A percentile compares a stretch with the other conserved stretches of the same genome.
Conservation (phyloP, 495 filamentous ascomycete species). For the Pseudoneurospora amorphoporcata region DNA sequence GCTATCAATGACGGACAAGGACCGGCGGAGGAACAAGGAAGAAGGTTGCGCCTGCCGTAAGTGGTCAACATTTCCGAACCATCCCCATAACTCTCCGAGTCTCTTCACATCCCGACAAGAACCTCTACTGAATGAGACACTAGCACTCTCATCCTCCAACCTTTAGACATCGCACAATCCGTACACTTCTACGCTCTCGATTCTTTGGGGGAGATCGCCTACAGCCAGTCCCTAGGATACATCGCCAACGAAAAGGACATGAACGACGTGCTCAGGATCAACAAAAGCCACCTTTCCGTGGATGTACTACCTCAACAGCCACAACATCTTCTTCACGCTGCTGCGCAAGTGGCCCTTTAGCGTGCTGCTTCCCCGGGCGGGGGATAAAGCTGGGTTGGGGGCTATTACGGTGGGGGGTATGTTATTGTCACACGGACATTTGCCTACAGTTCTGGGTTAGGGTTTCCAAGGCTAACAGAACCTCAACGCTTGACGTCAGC, state of each 20-base stretch:
- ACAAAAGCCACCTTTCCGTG: constrained; percentile 40
- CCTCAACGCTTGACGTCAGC: too few relatives aligned
- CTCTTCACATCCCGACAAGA: not conserved
- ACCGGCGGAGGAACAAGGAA: constrained; percentile 17
- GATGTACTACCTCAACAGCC: constrained; percentile 39
- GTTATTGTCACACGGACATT: too few relatives aligned
- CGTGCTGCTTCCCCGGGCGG: constrained; percentile 8
- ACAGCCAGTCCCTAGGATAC: constrained; percentile 53
- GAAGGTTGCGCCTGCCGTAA: constrained; percentile 21
- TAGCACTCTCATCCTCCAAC: constrained; percentile 16
- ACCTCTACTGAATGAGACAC: too few relatives aligned
- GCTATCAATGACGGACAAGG: constrained; percentile 18
- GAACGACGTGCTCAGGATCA: constrained; percentile 41
- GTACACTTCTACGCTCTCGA: constrained; percentile 48
- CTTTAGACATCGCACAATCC: constrained; percentile 43
- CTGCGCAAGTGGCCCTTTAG: constrained; percentile 26
- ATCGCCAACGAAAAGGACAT: constrained; percentile 48
- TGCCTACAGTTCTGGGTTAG: too few relatives aligned
- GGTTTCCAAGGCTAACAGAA: too few relatives aligned
- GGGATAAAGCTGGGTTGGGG: constrained; percentile 11
- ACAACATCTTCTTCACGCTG: constrained; percentile 44
- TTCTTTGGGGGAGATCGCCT: constrained; percentile 53
- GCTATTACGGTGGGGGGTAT: constrained; percentile 12
- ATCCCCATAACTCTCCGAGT: too few relatives aligned
- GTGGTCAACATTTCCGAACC: too few relatives aligned